Evolutionary conservation across 768 basidiomycete genomes (phyloP).

Genomic region (Rhodotorula kratochvilovae): DNA sequence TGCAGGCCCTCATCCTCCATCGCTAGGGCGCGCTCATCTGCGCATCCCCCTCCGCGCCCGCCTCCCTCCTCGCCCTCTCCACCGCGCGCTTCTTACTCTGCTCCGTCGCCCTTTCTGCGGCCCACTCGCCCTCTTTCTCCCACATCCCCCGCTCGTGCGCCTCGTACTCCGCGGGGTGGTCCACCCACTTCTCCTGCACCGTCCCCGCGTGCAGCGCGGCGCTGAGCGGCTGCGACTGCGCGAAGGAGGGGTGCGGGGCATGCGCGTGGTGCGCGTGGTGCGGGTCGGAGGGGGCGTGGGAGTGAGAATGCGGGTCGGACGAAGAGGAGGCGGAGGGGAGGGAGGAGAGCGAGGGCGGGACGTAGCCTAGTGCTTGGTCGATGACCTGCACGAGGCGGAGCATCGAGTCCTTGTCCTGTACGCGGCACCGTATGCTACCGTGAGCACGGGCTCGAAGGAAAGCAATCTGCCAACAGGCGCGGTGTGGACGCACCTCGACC

Average conservation of each 20-base stretch:
- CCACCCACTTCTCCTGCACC: slow-evolving; percentile 36
- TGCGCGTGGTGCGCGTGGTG: slow-evolving; percentile 47
- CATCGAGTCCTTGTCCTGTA: slow-evolving; percentile 91
- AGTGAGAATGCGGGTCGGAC: background rate
- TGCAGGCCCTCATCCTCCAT: too few species aligned
- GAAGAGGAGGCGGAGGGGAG: slow-evolving; percentile 31
- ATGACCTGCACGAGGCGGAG: slow-evolving; percentile 73
- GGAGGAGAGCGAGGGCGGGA: slow-evolving; percentile 64
- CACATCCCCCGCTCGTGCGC: slow-evolving; percentile 42
- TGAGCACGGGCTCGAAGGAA: too few species aligned
- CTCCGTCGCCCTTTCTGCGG: slow-evolving; percentile 28
- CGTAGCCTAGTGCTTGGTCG: slow-evolving; percentile 87
- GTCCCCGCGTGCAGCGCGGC: slow-evolving; percentile 11
- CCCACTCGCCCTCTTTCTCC: slow-evolving; percentile 39
- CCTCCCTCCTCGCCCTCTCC: background rate
- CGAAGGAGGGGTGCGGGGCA: slow-evolving; percentile 33
- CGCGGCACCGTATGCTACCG: background rate
- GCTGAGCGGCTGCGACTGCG: slow-evolving; percentile 54
- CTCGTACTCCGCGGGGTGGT: slow-evolving; percentile 50
- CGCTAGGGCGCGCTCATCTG: too few species aligned
- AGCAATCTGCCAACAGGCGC: too few species aligned
- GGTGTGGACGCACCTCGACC: slow-evolving; percentile 84
- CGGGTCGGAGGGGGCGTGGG: slow-evolving; percentile 43
- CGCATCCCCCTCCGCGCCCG: background rate
- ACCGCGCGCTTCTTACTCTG: slow-evolving; percentile 19